Evolutionary conservation across 78 protist genomes (phyloP).

Genomic region (Corallochytrium limacisporum): DNA sequence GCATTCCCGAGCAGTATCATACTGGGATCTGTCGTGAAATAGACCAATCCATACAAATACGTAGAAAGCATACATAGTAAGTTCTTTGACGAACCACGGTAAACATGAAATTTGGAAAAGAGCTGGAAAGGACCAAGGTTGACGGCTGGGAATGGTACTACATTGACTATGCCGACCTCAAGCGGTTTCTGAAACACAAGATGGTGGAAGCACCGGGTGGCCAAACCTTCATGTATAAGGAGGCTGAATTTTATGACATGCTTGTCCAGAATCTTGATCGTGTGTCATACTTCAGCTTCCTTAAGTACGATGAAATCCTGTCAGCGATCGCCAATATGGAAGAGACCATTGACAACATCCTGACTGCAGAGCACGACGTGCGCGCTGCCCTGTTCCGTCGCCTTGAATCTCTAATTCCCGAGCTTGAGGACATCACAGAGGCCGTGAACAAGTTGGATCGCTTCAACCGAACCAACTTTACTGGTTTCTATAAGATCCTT

Average conservation of each 20-base stretch:
- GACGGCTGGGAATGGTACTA: slow-evolving; percentile 13
- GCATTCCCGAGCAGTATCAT: too few species aligned
- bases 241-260: slow-evolving; percentile 10
- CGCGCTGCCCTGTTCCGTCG: background rate
- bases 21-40: too few species aligned
- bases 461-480: slow-evolving; percentile 1
- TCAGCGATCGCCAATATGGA: too few species aligned
- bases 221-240: background rate
- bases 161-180: slow-evolving; percentile 18
- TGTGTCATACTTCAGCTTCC: background rate
- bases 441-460: background rate
- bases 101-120: slow-evolving; percentile 30
- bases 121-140: background rate
- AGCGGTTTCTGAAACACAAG: slow-evolving; percentile 6
- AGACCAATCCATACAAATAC: too few species aligned
- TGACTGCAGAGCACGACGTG: background rate
- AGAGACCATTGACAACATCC: background rate
- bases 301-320: background rate
- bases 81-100: too few species aligned
- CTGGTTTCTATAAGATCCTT: slow-evolving; percentile 20
- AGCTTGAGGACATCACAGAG: background rate
- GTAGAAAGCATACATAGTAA: too few species aligned
- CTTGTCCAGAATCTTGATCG: slow-evolving; percentile 6
- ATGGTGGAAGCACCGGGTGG: background rate
- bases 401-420: background rate